These are phyloP conservation scores for Acer campestre DNA, from an alignment of 345 rosid species.

Conservation along the genomic window DNA sequence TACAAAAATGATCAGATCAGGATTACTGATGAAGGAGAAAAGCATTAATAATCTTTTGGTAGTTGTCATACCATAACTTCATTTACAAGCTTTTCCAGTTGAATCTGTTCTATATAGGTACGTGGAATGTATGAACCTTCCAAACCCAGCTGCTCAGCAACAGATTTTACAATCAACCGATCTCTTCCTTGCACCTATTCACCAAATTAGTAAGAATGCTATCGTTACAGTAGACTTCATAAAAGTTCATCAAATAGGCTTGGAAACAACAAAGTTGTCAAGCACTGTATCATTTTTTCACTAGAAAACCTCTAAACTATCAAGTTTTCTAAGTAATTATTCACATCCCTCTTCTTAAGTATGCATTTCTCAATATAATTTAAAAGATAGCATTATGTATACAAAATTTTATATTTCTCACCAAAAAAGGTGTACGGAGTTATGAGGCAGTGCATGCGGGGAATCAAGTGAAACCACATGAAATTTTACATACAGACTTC, in stretches of 20 bases:
- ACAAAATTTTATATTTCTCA: too few relatives aligned
- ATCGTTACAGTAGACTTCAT: background rate
- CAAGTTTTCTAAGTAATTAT: background rate
- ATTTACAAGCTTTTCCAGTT: conserved; percentile 79
- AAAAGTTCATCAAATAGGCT: background rate
- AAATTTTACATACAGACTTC: background rate
- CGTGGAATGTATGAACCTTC: conserved; percentile 84
- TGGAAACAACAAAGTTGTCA: background rate
- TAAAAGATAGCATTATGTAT: background rate
- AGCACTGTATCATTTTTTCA: background rate
- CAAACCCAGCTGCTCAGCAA: conserved; percentile 77
- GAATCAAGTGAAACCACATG: conserved; percentile 1
- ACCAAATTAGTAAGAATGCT: conserved; percentile 18
- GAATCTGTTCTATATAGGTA: conserved; percentile 90
- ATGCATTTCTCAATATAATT: background rate
- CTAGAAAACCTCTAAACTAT: conserved; percentile 6
- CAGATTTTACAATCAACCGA: conserved; percentile 54
- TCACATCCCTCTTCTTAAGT: background rate
- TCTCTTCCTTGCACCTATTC: conserved; percentile 98
- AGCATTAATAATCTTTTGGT: conserved; percentile 9
- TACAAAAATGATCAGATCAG: conserved; percentile 35
- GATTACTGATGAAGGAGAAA: conserved; percentile 8
- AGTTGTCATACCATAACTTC: conserved; percentile 75
- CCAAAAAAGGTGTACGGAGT: background rate
- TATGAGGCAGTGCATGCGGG: background rate